Conservation (phyloP, 192 early-diverging fungal genomes). For the Spizellomyces punctatus region DNA sequence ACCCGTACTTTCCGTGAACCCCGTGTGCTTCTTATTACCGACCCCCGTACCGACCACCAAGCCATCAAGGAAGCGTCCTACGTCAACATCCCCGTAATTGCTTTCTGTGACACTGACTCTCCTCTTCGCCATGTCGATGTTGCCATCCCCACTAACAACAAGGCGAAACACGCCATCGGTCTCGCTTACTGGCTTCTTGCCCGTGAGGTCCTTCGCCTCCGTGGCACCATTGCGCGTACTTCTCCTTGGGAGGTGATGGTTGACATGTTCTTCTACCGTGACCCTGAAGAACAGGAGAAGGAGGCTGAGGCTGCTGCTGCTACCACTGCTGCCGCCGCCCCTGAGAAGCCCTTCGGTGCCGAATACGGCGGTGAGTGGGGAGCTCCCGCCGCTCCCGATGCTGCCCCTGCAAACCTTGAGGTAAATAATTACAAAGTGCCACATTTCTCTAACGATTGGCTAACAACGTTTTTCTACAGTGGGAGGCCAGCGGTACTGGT, state of each 20-base stretch:
- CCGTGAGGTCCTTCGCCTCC: slow-evolving; percentile 97
- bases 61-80: slow-evolving; percentile 99
- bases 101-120: slow-evolving; percentile 97
- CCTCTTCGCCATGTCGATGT: slow-evolving; percentile 93
- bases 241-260: slow-evolving; percentile 96
- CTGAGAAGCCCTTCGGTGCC: slow-evolving; percentile 33
- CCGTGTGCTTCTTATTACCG: slow-evolving; percentile 95
- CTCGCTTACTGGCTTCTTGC: slow-evolving; percentile 97
- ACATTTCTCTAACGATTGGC: not conserved
- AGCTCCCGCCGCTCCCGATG: slow-evolving; percentile 36
- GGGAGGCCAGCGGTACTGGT: slow-evolving; percentile 34
- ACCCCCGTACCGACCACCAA: slow-evolving; percentile 98
- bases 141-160: slow-evolving; percentile 99
- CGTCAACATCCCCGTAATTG: slow-evolving; percentile 99
- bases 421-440: not conserved
- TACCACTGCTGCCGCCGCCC: slow-evolving; percentile 52
- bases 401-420: not conserved
- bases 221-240: slow-evolving; percentile 85
- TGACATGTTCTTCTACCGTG: slow-evolving; percentile 99
- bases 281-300: slow-evolving; percentile 97
- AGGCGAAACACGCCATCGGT: slow-evolving; percentile 98
- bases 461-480: slow-evolving; percentile 16
- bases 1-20: slow-evolving; percentile 99
- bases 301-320: slow-evolving; percentile 66
- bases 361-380: slow-evolving; percentile 6